Evolutionary conservation across 225 moss, liverwort and hornwort genomes (phyloP).

Genomic region (Rhytidiadelphus loreus): DNA sequence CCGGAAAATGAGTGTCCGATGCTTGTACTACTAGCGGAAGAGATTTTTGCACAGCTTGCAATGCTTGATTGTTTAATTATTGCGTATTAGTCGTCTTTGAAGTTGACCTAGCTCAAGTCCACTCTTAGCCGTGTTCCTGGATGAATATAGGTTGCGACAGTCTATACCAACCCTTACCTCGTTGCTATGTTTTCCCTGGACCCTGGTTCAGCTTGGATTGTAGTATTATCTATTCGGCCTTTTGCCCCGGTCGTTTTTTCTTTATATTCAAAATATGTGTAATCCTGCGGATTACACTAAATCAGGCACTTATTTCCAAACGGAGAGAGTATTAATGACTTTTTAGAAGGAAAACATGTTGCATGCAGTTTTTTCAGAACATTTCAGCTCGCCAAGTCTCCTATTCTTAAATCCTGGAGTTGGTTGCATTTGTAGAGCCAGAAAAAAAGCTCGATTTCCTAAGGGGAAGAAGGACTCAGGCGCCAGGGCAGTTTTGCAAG

Average conservation of each 20-base stretch:
- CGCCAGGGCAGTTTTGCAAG: slow-evolving; percentile 1
- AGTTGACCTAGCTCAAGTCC: background rate
- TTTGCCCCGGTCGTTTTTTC: background rate
- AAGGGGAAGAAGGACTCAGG: slow-evolving; percentile 71
- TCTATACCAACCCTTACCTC: background rate
- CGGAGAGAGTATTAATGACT: background rate
- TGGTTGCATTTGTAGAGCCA: slow-evolving; percentile 12
- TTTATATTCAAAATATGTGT: background rate
- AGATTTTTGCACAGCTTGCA: background rate
- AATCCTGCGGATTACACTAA: too few species aligned
- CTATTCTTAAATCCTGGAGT: background rate
- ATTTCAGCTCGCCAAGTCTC: background rate
- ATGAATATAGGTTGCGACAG: background rate
- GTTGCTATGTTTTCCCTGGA: background rate
- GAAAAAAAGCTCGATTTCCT: slow-evolving; percentile 75
- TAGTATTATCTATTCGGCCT: background rate
- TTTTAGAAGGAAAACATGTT: background rate
- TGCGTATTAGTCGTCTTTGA: background rate
- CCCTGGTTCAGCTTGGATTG: background rate
- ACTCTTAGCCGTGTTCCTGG: background rate
- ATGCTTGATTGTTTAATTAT: background rate
- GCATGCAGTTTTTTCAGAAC: background rate
- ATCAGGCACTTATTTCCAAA: background rate
- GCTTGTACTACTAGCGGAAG: background rate
- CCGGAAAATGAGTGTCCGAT: background rate